A percentile compares a stretch with the other conserved stretches of the same genome.
Conservation (phyloP, 2,329 filamentous ascomycete species). For the Pseudopyricularia cyperi region DNA sequence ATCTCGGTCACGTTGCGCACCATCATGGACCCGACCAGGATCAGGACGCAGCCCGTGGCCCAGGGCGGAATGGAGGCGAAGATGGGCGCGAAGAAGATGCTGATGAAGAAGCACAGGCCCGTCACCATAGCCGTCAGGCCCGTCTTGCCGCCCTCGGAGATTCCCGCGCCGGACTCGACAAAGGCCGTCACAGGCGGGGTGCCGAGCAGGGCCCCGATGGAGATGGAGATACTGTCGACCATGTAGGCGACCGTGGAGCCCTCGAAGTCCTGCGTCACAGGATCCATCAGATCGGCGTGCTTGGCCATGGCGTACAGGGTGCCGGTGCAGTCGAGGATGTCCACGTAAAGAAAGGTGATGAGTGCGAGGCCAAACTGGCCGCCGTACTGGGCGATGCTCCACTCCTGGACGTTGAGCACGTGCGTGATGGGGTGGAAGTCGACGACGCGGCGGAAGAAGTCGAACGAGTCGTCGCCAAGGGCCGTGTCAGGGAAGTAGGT, state of each 20-base stretch:
- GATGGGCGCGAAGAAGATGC: constrained; percentile 81
- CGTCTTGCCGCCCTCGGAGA: constrained; percentile 75
- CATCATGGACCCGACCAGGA: constrained; percentile 86
- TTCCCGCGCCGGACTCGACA: constrained; percentile 80
- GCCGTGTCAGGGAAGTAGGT: constrained; percentile 69
- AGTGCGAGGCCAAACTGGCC: constrained; percentile 72
- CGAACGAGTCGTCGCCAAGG: constrained; percentile 56
- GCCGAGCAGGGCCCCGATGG: constrained; percentile 67
- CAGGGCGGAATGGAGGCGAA: constrained; percentile 82
- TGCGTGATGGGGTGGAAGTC: constrained; percentile 66
- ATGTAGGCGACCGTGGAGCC: constrained; percentile 73
- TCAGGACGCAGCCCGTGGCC: constrained; percentile 79
- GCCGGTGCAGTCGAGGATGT: constrained; percentile 77
- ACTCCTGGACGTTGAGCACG: constrained; percentile 59
- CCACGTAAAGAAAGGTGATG: constrained; percentile 82
- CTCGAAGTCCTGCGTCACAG: constrained; percentile 76
- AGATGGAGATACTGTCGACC: constrained; percentile 67
- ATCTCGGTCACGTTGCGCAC: constrained; percentile 64
- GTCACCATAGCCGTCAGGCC: constrained; percentile 71
- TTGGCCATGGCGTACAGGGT: constrained; percentile 84
- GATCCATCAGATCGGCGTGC: constrained; percentile 69
- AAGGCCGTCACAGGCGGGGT: constrained; percentile 75
- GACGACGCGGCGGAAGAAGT: constrained; percentile 83
- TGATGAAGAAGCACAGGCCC: constrained; percentile 74
- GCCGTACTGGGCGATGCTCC: constrained; percentile 55